Conservation (phyloP, 768 basidiomycete species). For the Amyloporia xantha region DNA sequence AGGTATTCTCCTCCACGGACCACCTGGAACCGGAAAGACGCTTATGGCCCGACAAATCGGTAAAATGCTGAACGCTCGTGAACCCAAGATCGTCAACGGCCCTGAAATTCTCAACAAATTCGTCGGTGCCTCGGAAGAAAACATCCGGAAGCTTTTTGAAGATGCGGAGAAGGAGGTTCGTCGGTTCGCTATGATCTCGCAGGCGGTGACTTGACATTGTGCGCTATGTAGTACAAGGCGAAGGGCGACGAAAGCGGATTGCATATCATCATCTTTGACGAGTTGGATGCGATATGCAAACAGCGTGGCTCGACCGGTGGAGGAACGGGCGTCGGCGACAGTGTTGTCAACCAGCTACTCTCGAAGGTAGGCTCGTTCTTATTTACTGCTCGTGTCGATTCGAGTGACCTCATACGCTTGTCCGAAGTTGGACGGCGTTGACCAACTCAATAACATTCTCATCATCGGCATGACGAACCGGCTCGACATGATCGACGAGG, state of each 20-base stretch:
- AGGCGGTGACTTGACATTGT: neutral
- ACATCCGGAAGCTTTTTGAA: slow-evolving; percentile 94
- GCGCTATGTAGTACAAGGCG: slow-evolving; percentile 83
- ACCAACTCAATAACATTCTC: slow-evolving; percentile 97
- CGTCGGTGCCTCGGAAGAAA: slow-evolving; percentile 96
- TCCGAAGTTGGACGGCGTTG: slow-evolving; percentile 94
- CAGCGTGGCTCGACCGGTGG: slow-evolving; percentile 89
- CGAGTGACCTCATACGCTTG: neutral
- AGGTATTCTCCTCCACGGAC: slow-evolving; percentile 94
- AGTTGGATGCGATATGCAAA: slow-evolving; percentile 97
- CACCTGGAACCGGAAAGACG: slow-evolving; percentile 98
- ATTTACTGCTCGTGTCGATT: neutral
- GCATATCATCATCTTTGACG: slow-evolving; percentile 99
- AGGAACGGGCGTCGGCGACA: slow-evolving; percentile 98
- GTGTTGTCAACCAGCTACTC: slow-evolving; percentile 94
- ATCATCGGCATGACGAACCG: slow-evolving; percentile 99
- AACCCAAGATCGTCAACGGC: slow-evolving; percentile 97
- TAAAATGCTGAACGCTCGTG: slow-evolving; percentile 96
- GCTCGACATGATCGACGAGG: slow-evolving; percentile 98
- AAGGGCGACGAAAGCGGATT: slow-evolving; percentile 95
- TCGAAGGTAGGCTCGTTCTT: slow-evolving; percentile 64
- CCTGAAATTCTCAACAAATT: slow-evolving; percentile 97
- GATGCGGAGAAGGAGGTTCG: slow-evolving; percentile 95
- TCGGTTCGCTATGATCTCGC: too few species aligned
- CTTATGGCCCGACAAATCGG: slow-evolving; percentile 98